These are phyloP conservation scores for Elasticomyces elasticus DNA, from an alignment of 495 filamentous ascomycete species.

Conservation along the genomic window DNA sequence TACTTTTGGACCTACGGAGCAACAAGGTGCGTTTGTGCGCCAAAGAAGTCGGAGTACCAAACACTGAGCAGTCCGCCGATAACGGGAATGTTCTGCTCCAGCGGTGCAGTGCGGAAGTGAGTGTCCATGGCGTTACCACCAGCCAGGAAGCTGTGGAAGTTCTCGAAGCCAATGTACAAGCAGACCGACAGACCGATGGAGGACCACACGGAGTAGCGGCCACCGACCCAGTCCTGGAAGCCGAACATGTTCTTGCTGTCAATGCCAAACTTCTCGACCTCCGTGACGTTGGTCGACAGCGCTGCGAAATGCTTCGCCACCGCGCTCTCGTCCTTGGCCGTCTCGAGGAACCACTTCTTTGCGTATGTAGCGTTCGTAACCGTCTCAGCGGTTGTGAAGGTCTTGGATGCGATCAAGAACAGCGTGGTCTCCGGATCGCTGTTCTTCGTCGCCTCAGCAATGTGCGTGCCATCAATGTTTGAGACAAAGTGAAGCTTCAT, in stretches of 20 bases:
- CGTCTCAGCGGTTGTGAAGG: slow-evolving; percentile 97
- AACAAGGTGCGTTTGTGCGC: slow-evolving; percentile 92
- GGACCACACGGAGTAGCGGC: slow-evolving; percentile 96
- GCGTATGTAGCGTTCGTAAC: slow-evolving; percentile 92
- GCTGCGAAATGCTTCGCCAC: slow-evolving; percentile 99
- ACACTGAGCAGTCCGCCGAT: slow-evolving; percentile 89
- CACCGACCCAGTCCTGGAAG: slow-evolving; percentile 96
- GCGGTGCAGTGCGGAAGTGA: slow-evolving; percentile 84
- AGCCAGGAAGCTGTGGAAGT: slow-evolving; percentile 92
- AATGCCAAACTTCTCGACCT: slow-evolving; percentile 97
- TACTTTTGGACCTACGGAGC: slow-evolving; percentile 53
- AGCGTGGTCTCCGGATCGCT: slow-evolving; percentile 94
- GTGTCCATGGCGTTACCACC: slow-evolving; percentile 97
- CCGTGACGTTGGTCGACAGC: slow-evolving; percentile 86
- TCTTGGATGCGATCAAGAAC: slow-evolving; percentile 97
- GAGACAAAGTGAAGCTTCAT: slow-evolving; percentile 94
- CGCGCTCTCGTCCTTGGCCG: slow-evolving; percentile 57
- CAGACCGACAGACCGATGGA: slow-evolving; percentile 92
- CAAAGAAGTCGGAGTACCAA: slow-evolving; percentile 98
- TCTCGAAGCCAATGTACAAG: slow-evolving; percentile 91
- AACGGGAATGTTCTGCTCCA: slow-evolving; percentile 90
- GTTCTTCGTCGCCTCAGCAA: slow-evolving; percentile 80
- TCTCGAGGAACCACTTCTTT: slow-evolving; percentile 92
- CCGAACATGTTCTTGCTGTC: slow-evolving; percentile 98
- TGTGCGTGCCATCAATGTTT: slow-evolving; percentile 97